A percentile compares a stretch with the other conserved stretches of the same genome.
phyloP scores from a whole-genome alignment of 345 rosid genomes.

The Hypericum androsaemum region DNA sequence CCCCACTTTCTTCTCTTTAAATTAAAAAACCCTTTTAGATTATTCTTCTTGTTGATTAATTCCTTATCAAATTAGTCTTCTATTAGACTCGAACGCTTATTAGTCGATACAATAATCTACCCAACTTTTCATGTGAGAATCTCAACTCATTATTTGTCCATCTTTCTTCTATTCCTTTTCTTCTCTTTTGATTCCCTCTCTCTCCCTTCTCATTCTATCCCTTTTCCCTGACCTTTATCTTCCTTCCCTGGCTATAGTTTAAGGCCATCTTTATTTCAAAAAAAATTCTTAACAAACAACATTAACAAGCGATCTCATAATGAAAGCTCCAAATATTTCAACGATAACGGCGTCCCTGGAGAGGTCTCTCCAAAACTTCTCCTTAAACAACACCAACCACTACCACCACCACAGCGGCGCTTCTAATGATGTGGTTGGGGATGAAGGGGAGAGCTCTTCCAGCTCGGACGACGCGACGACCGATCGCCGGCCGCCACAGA shows the following conservation, averaged over 20 bases:
- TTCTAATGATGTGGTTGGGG: constrained; percentile 14
- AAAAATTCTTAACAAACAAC: background rate
- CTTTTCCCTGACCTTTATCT: background rate
- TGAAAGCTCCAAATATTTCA: constrained; percentile 71
- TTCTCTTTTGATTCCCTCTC: no score
- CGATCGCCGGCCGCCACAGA: constrained; percentile 6
- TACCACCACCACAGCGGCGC: constrained; percentile 17
- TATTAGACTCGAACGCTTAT: no score
- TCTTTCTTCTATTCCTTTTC: background rate
- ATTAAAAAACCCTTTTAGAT: no score
- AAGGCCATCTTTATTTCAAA: background rate
- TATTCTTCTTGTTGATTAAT: no score
- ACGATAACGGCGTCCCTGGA: constrained; percentile 55
- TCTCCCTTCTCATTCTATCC: constrained; percentile 6
- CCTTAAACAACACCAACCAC: constrained; percentile 34
- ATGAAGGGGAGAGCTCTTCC: constrained; percentile 31
- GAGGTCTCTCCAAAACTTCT: constrained; percentile 66
- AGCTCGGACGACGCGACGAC: constrained; percentile 24
- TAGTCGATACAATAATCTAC: no score
- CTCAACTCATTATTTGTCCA: no score
- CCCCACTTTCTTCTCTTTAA: no score
- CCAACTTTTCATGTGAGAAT: no score
- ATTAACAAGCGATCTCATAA: constrained; percentile 9
- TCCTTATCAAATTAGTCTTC: no score
- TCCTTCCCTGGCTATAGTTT: background rate